These are phyloP conservation scores for Corylus avellana DNA, from an alignment of 306 rosid genomes.

Conservation along the genomic window DNA sequence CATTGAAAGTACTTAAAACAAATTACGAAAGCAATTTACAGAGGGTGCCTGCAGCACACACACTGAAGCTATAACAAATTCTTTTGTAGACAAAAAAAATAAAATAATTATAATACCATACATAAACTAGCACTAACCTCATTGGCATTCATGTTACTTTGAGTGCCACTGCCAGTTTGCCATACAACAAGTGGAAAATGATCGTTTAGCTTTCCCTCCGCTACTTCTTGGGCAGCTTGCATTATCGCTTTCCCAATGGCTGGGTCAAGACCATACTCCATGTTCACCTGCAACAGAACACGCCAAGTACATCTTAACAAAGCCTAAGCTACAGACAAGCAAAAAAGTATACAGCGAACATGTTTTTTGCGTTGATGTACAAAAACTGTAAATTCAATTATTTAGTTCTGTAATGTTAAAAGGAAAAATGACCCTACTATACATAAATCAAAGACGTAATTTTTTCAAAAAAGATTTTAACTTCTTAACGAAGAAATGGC, in stretches of 20 bases:
- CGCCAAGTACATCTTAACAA: not conserved
- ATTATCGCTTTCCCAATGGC: conserved; percentile 81
- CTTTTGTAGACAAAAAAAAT: not conserved
- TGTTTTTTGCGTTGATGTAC: too few relatives aligned
- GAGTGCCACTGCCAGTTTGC: conserved; percentile 99
- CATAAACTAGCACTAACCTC: conserved; percentile 50
- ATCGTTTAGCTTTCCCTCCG: conserved; percentile 91
- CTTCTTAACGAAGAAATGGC: not conserved
- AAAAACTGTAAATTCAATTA: not conserved
- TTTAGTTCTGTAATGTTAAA: not conserved
- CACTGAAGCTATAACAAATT: not conserved
- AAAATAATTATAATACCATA: not conserved
- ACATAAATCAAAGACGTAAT: not conserved
- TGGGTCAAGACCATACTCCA: conserved; percentile 91
- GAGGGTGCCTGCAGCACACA: not conserved
- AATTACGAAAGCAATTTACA: not conserved
- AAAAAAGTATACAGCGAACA: too few relatives aligned
- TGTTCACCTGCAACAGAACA: conserved; percentile 62
- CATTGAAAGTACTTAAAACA: not conserved
- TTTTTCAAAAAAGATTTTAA: not conserved
- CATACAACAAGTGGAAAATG: conserved; percentile 97
- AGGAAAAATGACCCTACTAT: too few relatives aligned
- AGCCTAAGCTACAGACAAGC: not conserved
- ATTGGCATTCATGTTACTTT: conserved; percentile 98
- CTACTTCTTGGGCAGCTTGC: conserved; percentile 95